A percentile compares a stretch with the other conserved stretches of the same genome.
phyloP scores from a whole-genome alignment of 139 green algal genomes.

The Coelastrella sp. region DNA sequence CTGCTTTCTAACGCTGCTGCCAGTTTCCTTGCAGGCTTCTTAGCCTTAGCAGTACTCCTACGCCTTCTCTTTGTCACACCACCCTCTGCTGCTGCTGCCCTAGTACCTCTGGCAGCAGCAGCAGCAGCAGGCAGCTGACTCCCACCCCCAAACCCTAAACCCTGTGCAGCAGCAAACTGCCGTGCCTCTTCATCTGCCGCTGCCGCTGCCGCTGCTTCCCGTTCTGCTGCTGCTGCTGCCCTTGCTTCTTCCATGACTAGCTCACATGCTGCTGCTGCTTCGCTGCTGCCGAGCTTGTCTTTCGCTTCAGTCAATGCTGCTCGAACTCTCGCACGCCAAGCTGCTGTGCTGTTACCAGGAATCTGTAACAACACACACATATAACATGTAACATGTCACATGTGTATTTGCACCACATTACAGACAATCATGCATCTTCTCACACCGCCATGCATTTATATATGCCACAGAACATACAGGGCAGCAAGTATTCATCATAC shows the following conservation, averaged over 20 bases:
- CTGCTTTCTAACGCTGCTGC: constrained; percentile 26
- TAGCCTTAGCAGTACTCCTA: neutral
- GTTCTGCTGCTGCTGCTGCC: constrained; percentile 15
- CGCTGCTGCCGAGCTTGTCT: constrained; percentile 40
- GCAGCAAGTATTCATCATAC: too few species aligned
- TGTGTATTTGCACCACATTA: too few species aligned
- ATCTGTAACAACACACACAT: too few species aligned
- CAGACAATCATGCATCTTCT: neutral
- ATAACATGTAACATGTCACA: too few species aligned
- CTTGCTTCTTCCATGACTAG: constrained; percentile 34
- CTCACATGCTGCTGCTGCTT: constrained; percentile 37
- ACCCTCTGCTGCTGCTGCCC: neutral
- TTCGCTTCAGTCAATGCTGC: constrained; percentile 40
- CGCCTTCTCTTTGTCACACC: neutral
- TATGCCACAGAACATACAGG: neutral
- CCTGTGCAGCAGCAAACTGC: neutral
- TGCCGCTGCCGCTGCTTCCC: neutral
- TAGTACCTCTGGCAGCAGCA: neutral
- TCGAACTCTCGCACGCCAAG: constrained; percentile 54
- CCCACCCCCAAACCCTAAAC: constrained; percentile 13
- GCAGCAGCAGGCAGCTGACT: neutral
- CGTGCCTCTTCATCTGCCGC: neutral
- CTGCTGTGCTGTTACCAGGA: constrained; percentile 49
- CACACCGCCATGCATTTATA: neutral
- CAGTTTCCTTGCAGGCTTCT: neutral